Evolutionary conservation across 768 basidiomycete species (phyloP), one percentile per base, ranked within the genome.

Genomic region (Rhodotorula babjevae): DNA sequence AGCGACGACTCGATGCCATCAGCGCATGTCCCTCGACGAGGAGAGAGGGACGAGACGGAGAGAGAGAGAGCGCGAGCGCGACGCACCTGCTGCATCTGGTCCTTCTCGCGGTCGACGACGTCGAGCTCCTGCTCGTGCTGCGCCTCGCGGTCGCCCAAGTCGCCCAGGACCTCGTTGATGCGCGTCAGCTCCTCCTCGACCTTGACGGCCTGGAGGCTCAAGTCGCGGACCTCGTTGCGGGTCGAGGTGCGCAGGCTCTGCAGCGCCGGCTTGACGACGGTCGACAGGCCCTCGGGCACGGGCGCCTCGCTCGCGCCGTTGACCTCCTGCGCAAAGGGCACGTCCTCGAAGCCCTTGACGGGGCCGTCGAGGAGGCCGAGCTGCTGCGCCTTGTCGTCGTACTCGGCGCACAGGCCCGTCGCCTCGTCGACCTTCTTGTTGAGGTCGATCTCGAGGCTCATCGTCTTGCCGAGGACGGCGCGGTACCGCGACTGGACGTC

Each of bases 391-490:
- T 90, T 82, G 68, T 87, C 86, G 42, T 86, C 89, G 81, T 97
- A 98, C 61, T 86, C 83, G 77, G 90, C 88, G 9, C 93, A 82
- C 18, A 90, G 87, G 4, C 33, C 56, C 25, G 52, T 29, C 6
- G 71, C 71, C 78, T 89, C 88, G 81, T 97, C 93, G 47, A 93
- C 87, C 31, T 87, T 86, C 31, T 89, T 88, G 61, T 69, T 62
- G 69, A 92, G 86, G 63, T 86, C 85, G 68, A 98, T 89, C 80
- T 98, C 95, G 61, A 92, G 86, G 27, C 87, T 86, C 84, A 91
- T 88, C 47, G 90, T 85, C 23, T 83, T 81, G 78, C 88, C 87
- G 15, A 91, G 86, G 78, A 89, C 92, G 71, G 86, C 83, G 74
- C 87, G 89, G 66, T 93, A 86, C 71, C 91, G 90, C 73, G 89